Conservation (phyloP, 768 basidiomycete genomes). For the Tricholoma sp. region DNA sequence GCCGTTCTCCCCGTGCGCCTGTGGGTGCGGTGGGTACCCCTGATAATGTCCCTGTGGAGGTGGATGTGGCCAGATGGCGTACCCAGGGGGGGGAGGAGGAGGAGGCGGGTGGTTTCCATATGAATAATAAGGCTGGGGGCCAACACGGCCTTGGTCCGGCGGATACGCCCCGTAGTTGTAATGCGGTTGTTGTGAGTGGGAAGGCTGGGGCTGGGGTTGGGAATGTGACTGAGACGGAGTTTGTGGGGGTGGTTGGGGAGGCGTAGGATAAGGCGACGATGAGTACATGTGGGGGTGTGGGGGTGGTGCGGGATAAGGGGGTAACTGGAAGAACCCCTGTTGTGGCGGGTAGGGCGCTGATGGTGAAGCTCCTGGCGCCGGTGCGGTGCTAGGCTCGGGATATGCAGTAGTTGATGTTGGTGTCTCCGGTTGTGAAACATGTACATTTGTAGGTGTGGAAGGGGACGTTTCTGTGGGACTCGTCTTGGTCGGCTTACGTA, state of each 20-base stretch:
- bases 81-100: background rate
- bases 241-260: background rate
- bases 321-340: background rate
- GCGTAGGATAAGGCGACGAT: background rate
- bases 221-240: background rate
- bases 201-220: background rate
- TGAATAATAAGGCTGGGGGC: background rate
- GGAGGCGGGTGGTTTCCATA: background rate
- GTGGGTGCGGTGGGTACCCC: background rate
- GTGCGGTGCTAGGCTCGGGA: background rate
- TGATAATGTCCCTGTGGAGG: background rate
- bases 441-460: background rate
- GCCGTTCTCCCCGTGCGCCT: background rate
- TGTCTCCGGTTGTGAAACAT: background rate
- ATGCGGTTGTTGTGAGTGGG: background rate
- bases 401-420: background rate
- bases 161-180: background rate
- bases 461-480: conserved; percentile 1
- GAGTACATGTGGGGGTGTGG: background rate
- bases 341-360: background rate
- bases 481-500: conserved; percentile 12
- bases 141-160: background rate
- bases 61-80: background rate
- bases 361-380: background rate
- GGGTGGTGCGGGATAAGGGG: background rate